Base-by-base conservation (phyloP, 176 grass and related monocot species). In the Lolium multiflorum region DNA sequence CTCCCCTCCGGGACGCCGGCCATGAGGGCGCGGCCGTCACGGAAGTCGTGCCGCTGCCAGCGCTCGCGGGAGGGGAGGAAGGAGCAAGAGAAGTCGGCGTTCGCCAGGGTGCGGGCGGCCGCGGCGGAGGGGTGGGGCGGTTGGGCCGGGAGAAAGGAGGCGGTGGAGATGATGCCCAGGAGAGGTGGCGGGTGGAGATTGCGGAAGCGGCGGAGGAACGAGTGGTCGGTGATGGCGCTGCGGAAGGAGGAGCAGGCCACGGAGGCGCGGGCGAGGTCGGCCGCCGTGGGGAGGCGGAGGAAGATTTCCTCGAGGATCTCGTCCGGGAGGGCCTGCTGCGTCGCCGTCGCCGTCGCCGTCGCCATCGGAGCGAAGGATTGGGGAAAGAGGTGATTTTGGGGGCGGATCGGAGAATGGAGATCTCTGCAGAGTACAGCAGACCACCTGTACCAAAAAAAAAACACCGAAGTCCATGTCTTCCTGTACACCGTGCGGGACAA, bases 111-210 rank as follows among this genome's bases (percentile, higher is more conserved):
- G 22, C 46, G 13, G 22, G 46, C 71, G 4, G 71, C 22, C 22
- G 71, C 46, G 46, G 46, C 71, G 71, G 71, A 74, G 71, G 47
- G 71, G 22, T 74, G 71, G 21, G 46, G 71, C 22, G 71, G 71
- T 2, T 51, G 13, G 22, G 71, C 71, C 1, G 71, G 71, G 13
- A 26, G 3, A 1, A 74, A 74, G 46, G 46, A 25, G 22, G 22
- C 13, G 26, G 1, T 0, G 13, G 46, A 51, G 71, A 74, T 25
- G 7, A 51, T 26, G 14, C 71, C 71, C 7, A 74, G 71, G 14
- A 74, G 71, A 2, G 71, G 46, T 25, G 71, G 71, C 46, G 71
- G 46, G 46, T 74, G 71, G 71, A 74, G 71, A 4, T 1, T 0
- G 71, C 46, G 46, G 71, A 51, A 74, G 12, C 71, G 71, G 48